Percentiles rank a stretch among this genome's conserved stretches.
phyloP scores from a whole-genome alignment of 257 asterid species.

The Scutellaria baicalensis region DNA sequence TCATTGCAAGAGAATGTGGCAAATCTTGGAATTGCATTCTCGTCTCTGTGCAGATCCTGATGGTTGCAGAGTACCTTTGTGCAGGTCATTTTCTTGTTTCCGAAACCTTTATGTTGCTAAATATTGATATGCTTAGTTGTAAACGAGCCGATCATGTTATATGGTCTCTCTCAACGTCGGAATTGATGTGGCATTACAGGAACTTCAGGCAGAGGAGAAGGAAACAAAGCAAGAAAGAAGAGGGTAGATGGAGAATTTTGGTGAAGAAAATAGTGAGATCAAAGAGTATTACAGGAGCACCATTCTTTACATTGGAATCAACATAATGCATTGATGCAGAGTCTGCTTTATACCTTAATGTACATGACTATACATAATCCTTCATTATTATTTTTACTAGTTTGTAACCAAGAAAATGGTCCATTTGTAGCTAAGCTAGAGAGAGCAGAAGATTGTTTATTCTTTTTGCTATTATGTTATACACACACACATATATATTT shows the following conservation, averaged over 20 bases:
- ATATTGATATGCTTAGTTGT: no score
- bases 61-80: constrained; percentile 65
- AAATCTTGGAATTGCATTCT: constrained; percentile 73
- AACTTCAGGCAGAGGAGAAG: constrained; percentile 53
- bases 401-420: neutral
- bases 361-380: neutral
- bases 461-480: neutral
- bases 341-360: neutral
- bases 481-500: neutral
- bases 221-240: constrained; percentile 63
- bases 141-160: no score
- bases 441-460: neutral
- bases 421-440: constrained; percentile 1
- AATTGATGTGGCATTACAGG: constrained; percentile 20
- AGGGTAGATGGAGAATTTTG: constrained; percentile 68
- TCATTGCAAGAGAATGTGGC: constrained; percentile 93
- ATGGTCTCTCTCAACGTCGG: no score
- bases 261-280: constrained; percentile 81
- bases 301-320: constrained; percentile 59
- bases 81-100: constrained; percentile 40
- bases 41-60: constrained; percentile 61
- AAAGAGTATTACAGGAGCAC: constrained; percentile 74
- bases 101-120: neutral
- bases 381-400: constrained; percentile 1
- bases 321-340: constrained; percentile 11